Percentiles rank a stretch among this genome's conserved stretches.
Evolutionary conservation across 2,329 filamentous ascomycete genomes (phyloP).

Genomic region (Esteya vermicola): DNA sequence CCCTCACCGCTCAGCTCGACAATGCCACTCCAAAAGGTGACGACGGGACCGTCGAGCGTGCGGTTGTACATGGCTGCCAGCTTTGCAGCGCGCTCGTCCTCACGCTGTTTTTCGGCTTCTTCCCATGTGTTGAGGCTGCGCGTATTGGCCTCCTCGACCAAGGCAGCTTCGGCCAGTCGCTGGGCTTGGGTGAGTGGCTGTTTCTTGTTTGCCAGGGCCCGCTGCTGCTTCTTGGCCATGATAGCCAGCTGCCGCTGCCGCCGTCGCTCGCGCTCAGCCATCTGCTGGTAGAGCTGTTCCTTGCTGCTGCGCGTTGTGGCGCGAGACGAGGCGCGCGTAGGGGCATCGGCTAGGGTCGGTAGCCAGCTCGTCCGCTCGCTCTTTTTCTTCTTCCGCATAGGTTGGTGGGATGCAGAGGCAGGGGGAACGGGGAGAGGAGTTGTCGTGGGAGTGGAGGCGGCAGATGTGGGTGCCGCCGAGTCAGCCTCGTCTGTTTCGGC

Average conservation of each 20-base stretch:
- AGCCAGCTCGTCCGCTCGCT: constrained; percentile 46
- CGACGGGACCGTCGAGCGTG: constrained; percentile 74
- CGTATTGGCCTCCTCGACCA: constrained; percentile 73
- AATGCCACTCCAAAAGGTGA: constrained; percentile 88
- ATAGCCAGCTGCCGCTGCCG: constrained; percentile 55
- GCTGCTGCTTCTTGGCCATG: constrained; percentile 55
- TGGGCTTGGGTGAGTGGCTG: constrained; percentile 79
- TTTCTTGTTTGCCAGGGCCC: constrained; percentile 59
- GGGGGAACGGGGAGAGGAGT: too few species aligned
- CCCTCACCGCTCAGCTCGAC: constrained; percentile 61
- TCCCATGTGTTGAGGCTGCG: constrained; percentile 92
- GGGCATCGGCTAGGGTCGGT: constrained; percentile 37
- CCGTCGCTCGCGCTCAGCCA: constrained; percentile 57
- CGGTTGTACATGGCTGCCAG: constrained; percentile 79
- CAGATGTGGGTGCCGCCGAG: constrained; percentile 20
- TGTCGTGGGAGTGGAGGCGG: constrained; percentile 13
- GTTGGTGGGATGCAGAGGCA: constrained; percentile 36
- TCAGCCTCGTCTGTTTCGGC: constrained; percentile 22
- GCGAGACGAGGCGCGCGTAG: constrained; percentile 43
- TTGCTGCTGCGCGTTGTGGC: constrained; percentile 45
- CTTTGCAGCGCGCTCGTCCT: constrained; percentile 69
- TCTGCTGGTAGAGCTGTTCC: constrained; percentile 52
- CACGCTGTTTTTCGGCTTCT: constrained; percentile 75
- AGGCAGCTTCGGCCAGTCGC: constrained; percentile 65
- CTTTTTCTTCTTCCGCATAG: constrained; percentile 51